These are phyloP conservation scores for Effrenium voratum DNA, from an alignment of 73 alveolate species.

Conservation along the genomic window DNA sequence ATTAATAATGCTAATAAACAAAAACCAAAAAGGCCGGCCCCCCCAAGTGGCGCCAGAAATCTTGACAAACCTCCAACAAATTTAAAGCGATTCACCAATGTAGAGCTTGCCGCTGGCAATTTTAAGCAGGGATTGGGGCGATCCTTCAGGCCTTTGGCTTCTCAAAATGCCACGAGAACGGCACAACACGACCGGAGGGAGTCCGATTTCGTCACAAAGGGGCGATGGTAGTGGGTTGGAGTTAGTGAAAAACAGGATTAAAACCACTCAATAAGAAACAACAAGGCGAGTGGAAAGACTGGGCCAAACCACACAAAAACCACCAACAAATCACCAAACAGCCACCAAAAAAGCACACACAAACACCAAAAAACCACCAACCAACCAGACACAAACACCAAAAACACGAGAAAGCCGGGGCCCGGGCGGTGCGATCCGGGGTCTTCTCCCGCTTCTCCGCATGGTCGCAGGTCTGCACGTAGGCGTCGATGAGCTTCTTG, in stretches of 20 bases:
- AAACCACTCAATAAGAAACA: neutral
- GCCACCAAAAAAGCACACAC: too few species aligned
- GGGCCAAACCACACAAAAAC: neutral
- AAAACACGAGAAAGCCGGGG: neutral
- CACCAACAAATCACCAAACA: neutral
- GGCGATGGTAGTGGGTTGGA: neutral
- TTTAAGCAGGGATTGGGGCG: too few species aligned
- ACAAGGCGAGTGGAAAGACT: neutral
- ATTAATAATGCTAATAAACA: too few species aligned
- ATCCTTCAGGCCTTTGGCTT: too few species aligned
- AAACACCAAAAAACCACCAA: neutral
- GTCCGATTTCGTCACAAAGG: too few species aligned
- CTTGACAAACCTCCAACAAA: too few species aligned
- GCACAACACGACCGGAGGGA: too few species aligned
- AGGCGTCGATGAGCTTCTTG: conserved; percentile 79
- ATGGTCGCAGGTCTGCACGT: conserved; percentile 65
- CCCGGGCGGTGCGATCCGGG: conserved; percentile 72
- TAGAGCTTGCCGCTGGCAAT: too few species aligned
- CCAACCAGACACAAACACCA: neutral
- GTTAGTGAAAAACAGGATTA: neutral
- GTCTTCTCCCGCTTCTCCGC: conserved; percentile 85
- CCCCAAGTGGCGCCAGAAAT: too few species aligned
- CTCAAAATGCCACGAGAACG: too few species aligned
- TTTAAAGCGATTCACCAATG: too few species aligned
- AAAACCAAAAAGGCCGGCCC: too few species aligned